Base-by-base conservation (phyloP, 1,284 basidiomycete species). In the Ganoderma resinaceum region DNA sequence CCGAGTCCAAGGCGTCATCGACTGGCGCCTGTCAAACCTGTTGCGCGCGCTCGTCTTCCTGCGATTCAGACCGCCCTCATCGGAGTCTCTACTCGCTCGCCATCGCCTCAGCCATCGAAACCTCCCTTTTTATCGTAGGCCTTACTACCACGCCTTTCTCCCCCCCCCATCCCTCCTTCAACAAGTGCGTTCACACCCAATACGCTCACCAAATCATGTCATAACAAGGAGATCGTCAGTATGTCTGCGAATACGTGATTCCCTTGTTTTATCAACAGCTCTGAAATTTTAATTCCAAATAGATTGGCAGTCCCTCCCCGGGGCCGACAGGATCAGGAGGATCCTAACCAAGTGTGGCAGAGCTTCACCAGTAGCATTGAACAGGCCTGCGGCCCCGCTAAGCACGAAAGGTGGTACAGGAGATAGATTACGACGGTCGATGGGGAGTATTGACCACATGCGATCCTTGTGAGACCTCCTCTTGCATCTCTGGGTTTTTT, bases 91-190 rank as follows among this genome's bases (percentile, higher is more conserved):
- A 64, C 63, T 65, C 67, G 52, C 57, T 61, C 67, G 63, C 68
- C 66, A 53, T 12, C 11, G 68, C 68, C 68, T 62, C 64, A n/a
- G 11, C 35, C 7, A 31, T 55, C 11, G 11, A 38, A 20, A 5
- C 59, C 38, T 46, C 61, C 62, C 38, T 61, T 63, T 66, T 26
- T 40, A 60, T 20, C 61, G 26, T 38, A 14, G 14, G 37, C 23
- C 52, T 46, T 20, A 11, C 40, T 6, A 9, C 11, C 33, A 8
- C 38, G 53, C 61, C 31, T 66, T 43, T 26, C 78, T 79, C 0
- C 77, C 78, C 46, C 81, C 80, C 77, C 78, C 23, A 79, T 69
- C 29, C 82, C 78, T 18, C 89, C 78, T 1, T 80, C 75, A 12
- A 64, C 53, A 33, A 86, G 74, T 75, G 49, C 49, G 14, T 14